Base-by-base conservation (phyloP, 2,329 filamentous ascomycete species). In the Aspergillus calidoustus region DNA sequence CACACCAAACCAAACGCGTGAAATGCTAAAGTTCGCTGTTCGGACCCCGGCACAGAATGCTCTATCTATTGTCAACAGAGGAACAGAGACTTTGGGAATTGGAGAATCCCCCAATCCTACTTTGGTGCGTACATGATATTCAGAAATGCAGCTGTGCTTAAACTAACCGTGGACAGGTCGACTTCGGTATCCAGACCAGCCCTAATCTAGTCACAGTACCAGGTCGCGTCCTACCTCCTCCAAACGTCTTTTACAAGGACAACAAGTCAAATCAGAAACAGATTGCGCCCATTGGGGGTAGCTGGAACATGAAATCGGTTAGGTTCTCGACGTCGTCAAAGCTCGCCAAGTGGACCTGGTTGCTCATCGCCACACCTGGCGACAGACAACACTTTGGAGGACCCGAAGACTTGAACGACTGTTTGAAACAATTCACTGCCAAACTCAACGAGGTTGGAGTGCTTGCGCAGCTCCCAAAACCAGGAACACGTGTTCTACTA, bases 1-100 rank as follows among this genome's bases (percentile, higher is more conserved):
- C 17, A 82, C 74, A 0, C 79, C 83, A 0, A 74, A 81, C 0
- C 89, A 94, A 70, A 91, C 89, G 0, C 81, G 83, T 0, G 70
- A 78, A 0, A 93, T 95, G 91, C 87, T 94, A 50, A 77, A 78
- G 0, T 91, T 92, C 71, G 89, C 92, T 1, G 91, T 89, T 59
- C 84, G 89, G 4, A 78, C 78, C 0, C 91, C 91, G 0, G 82
- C 82, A 1, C 78, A 83, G 6, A 96, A 94, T 66, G 90, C 88
- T 0, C 71, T 81, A 1, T 90, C 88, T 0, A 89, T 95, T 68
- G 81, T 84, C 1, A 82, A 74, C 0, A 81, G 83, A 8, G 89
- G 86, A n/a, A 66, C 69, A 2, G 60, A 78, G 19, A 78, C 86
- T 5, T 80, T 94, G 23, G 84, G 84, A 2, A 80, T 92, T 2